Base-by-base conservation (phyloP, 1,284 basidiomycete species). In the Ceratobasidium sp. region DNA sequence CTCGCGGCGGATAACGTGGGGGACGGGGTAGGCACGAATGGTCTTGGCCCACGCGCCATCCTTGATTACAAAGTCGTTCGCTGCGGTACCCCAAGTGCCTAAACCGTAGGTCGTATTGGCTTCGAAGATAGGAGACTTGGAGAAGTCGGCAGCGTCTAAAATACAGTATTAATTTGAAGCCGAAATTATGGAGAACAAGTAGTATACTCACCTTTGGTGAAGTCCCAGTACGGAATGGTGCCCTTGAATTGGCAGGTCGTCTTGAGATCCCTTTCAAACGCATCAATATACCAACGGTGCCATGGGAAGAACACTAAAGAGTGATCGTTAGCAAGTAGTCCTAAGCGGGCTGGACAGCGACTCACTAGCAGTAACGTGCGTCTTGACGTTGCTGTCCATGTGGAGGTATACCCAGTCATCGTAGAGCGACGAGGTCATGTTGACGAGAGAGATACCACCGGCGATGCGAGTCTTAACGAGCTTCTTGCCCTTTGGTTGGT, bases 21-120 rank as follows among this genome's bases (percentile, higher is more conserved):
- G 78, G 42, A 65, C 42, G 28, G 78, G 78, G 52, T 79, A 79
- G 33, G 64, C 74, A 26, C 78, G 78, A 33, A 65, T 68, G 9
- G 46, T 59, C 12, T 76, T 52, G 28, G 69, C 56, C 38, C 77
- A 79, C 52, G 78, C 78, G 61, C 78, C 78, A 33, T 73, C 70
- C n/a, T 54, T 52, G 54, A 79, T 65, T 23, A 26, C 5, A 59
- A 59, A 74, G 17, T 52, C 61, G 46, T 12, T 3, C 33, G 50
- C 59, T 65, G 50, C 44, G 33, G 44, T 74, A 20, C 71, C 71
- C 64, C 26, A 62, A 26, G 62, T 64, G 26, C 71, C 71, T 12
- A 75, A 59, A 44, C 77, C 64, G 23, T 74, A 67, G 7, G 38
- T 52, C 10, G 64, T 33, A 33, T 33, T 42, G n/a, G 71, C 56